A percentile compares a stretch with the other conserved stretches of the same genome.
Evolutionary conservation across 2,329 filamentous ascomycete species (phyloP).

Genomic region (Capronia epimyces): DNA sequence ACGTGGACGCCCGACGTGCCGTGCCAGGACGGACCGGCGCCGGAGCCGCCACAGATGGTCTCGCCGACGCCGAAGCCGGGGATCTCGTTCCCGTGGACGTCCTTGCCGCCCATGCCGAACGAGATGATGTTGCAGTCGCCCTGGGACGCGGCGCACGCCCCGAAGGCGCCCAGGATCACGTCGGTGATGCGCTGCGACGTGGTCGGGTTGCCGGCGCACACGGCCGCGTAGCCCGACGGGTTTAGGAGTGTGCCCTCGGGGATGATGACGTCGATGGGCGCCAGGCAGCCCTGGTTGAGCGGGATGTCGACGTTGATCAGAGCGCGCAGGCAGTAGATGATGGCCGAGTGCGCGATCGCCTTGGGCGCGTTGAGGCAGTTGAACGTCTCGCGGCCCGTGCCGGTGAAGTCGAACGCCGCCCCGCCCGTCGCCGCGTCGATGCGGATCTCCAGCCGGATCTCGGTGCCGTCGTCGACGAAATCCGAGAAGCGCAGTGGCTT

Average conservation of each 20-base stretch:
- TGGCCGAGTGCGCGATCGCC: constrained; percentile 36
- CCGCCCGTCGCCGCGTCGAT: constrained; percentile 33
- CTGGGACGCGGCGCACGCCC: constrained; percentile 29
- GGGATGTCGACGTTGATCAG: constrained; percentile 33
- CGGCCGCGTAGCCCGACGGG: constrained; percentile 31
- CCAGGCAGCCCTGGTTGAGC: constrained; percentile 33
- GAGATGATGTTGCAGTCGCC: constrained; percentile 32
- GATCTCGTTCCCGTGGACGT: constrained; percentile 36
- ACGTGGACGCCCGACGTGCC: constrained; percentile 71
- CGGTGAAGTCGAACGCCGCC: constrained; percentile 40
- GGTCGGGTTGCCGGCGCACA: constrained; percentile 29
- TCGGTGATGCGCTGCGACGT: constrained; percentile 33
- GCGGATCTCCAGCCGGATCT: constrained; percentile 34
- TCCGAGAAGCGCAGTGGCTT: constrained; percentile 32
- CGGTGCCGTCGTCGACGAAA: constrained; percentile 41
- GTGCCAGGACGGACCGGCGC: constrained; percentile 67
- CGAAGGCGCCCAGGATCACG: constrained; percentile 34
- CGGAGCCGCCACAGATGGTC: constrained; percentile 72
- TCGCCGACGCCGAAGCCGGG: constrained; percentile 74
- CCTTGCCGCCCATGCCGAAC: constrained; percentile 28
- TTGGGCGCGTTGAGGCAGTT: constrained; percentile 37
- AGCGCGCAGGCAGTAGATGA: constrained; percentile 33
- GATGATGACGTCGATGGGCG: constrained; percentile 29
- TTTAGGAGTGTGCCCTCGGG: constrained; percentile 31
- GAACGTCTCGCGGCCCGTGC: constrained; percentile 36